phyloP scores from a whole-genome alignment of 2,329 filamentous ascomycete genomes.

The Akanthomyces muscarius region DNA sequence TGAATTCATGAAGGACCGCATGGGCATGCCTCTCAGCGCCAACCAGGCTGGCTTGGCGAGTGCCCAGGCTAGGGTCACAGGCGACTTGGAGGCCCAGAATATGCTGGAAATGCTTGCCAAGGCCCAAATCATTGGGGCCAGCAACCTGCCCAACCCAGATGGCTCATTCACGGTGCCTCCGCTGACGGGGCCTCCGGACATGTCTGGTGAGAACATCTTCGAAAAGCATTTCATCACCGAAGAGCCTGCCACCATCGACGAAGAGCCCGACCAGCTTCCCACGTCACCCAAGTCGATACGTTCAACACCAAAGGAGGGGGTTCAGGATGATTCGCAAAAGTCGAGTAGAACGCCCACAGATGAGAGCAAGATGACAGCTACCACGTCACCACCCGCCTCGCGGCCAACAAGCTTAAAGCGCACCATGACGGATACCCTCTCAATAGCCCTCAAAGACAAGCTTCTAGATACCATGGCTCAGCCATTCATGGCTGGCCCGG shows the following conservation, averaged over 20 bases:
- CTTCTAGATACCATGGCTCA: constrained; percentile 81
- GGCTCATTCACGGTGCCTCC: constrained; percentile 48
- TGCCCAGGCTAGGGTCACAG: constrained; percentile 76
- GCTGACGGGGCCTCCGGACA: constrained; percentile 72
- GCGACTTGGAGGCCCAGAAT: constrained; percentile 81
- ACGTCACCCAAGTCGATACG: constrained; percentile 21
- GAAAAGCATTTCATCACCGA: constrained; percentile 70
- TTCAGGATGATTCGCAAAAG: constrained; percentile 38
- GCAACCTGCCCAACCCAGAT: constrained; percentile 53
- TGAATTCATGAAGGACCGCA: constrained; percentile 92
- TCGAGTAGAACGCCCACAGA: constrained; percentile 54
- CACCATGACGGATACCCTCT: constrained; percentile 79
- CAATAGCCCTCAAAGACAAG: constrained; percentile 72
- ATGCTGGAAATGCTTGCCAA: constrained; percentile 85
- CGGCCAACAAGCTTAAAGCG: constrained; percentile 70
- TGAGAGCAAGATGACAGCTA: constrained; percentile 49
- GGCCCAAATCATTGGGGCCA: constrained; percentile 71
- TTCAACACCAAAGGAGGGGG: constrained; percentile 21
- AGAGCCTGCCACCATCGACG: constrained; percentile 35
- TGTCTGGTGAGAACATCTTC: constrained; percentile 75
- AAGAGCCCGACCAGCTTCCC: constrained; percentile 20
- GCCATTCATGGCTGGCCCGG: constrained; percentile 60
- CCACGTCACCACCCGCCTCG: constrained; percentile 49
- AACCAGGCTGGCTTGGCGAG: constrained; percentile 72
- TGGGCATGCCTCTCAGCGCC: constrained; percentile 67